Evolutionary conservation across 495 filamentous ascomycete genomes (phyloP).

Genomic region (Penicillium macrosclerotiorum): DNA sequence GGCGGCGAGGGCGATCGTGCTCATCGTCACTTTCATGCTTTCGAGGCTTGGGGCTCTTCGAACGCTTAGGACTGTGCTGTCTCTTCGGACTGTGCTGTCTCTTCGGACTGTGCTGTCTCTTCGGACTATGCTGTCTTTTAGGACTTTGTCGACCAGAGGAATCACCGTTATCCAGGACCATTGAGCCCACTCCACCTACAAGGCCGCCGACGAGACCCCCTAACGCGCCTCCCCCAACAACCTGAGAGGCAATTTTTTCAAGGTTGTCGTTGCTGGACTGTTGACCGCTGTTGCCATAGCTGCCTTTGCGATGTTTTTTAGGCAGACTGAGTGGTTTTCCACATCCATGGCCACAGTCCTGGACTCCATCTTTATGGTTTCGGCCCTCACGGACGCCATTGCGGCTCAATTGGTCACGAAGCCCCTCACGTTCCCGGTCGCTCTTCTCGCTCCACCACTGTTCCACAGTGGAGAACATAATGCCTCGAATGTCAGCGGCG

Average conservation of each 20-base stretch:
- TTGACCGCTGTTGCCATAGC: constrained; percentile 28
- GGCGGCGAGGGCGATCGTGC: constrained; percentile 25
- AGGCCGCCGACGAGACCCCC: constrained; percentile 53
- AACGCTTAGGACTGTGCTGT: background rate
- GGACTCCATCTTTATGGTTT: constrained; percentile 83
- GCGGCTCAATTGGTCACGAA: constrained; percentile 70
- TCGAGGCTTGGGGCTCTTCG: constrained; percentile 32
- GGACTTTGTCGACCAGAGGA: constrained; percentile 19
- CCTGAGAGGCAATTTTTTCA: constrained; percentile 42
- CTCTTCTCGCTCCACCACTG: constrained; percentile 74
- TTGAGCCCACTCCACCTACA: constrained; percentile 46
- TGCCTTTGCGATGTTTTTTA: constrained; percentile 14
- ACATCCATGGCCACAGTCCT: constrained; percentile 82
- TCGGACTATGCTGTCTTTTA: constrained; percentile 1
- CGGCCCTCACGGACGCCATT: constrained; percentile 69
- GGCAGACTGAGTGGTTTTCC: constrained; percentile 66
- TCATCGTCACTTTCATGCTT: constrained; percentile 29
- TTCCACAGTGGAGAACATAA: constrained; percentile 76
- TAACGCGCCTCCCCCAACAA: constrained; percentile 45
- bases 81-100: constrained; percentile 2
- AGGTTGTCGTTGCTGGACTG: constrained; percentile 28
- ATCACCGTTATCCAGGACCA: constrained; percentile 35
- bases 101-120: constrained; percentile 1
- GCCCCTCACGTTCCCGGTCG: constrained; percentile 56
- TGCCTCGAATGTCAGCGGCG: constrained; percentile 64